Base-by-base conservation (phyloP, 768 basidiomycete genomes). In the Tulasnella sp. region DNA sequence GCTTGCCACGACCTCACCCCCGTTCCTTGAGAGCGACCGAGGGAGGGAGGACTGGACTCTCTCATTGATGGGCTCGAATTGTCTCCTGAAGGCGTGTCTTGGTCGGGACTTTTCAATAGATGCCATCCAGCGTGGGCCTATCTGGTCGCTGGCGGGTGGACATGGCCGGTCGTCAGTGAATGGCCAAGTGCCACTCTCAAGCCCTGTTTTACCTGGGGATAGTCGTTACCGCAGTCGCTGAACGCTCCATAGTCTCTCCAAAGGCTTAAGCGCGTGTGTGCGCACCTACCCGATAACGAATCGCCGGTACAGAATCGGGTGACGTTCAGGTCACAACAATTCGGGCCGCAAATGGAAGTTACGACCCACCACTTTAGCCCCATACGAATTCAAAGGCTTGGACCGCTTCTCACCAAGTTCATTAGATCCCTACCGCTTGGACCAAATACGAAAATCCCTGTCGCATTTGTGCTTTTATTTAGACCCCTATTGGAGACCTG, bases 11-110 rank as follows among this genome's bases (percentile, higher is more conserved):
- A 69, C 64, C 14, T 69, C 64, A 69, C 64, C 64, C 64, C 64
- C 64, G 64, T 69, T 69, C 64, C 64, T 69, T 69, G 64, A 69
- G 64, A 69, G 64, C 64, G 64, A 34, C 31, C 58, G 24, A 60
- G 58, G n/a, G 58, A 60, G 58, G 24, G 28, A 14, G 64, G 64
- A 69, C 64, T 69, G 64, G 64, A 34, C 64, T 69, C 64, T 7
- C 64, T 69, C 28, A 14, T 37, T 69, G 64, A 69, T 69, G 64
- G 64, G 64, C n/a, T 69, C 64, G 64, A 69, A 69, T 69, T 69
- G 64, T 20, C 64, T 69, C 64, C 31, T 28, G 3, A 69, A 5
- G 31, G 64, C 64, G 28, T 69, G 64, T 69, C 64, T 18, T 31
- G 64, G 64, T 69, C 64, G 64, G 54, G 54, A 69, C 64, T 69